A percentile compares a stretch with the other conserved stretches of the same genome.
Evolutionary conservation across 2,329 filamentous ascomycete species (phyloP).

Genomic region (Chrysoporthe austroafricana): DNA sequence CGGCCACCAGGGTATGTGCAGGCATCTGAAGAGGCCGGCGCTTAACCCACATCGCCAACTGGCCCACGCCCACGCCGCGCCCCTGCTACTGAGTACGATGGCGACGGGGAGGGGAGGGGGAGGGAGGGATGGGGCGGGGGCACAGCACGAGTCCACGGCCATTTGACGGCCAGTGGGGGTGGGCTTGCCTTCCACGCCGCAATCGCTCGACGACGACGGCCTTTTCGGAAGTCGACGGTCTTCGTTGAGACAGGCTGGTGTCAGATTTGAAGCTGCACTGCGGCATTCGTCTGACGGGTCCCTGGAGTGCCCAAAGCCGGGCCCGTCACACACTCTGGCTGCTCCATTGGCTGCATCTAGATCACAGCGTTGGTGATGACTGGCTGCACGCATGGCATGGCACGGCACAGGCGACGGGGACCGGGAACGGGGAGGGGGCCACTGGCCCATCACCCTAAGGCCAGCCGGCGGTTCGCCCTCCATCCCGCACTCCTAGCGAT

Average conservation of each 20-base stretch:
- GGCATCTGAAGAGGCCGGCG: slow-evolving; percentile 16
- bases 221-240: not conserved
- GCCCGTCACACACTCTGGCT: slow-evolving; percentile 5
- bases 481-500: slow-evolving; percentile 16
- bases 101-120: not conserved
- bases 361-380: slow-evolving; percentile 16
- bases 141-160: not conserved
- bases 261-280: not conserved
- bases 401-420: not conserved
- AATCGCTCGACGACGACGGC: not conserved
- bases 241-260: not conserved
- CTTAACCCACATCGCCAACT: slow-evolving; percentile 25
- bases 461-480: slow-evolving; percentile 20
- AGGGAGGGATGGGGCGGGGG: not conserved
- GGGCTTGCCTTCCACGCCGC: not conserved
- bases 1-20: slow-evolving; percentile 9
- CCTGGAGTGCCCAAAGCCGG: not conserved
- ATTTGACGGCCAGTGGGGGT: not conserved
- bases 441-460: not conserved
- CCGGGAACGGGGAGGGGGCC: not conserved
- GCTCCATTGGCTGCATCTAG: slow-evolving; percentile 15
- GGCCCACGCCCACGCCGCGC: not conserved
- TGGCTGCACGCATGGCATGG: not conserved
- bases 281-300: not conserved
- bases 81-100: slow-evolving; percentile 7